These are phyloP conservation scores for Trapa bicornis DNA, from an alignment of 345 rosid species.

Conservation along the genomic window DNA sequence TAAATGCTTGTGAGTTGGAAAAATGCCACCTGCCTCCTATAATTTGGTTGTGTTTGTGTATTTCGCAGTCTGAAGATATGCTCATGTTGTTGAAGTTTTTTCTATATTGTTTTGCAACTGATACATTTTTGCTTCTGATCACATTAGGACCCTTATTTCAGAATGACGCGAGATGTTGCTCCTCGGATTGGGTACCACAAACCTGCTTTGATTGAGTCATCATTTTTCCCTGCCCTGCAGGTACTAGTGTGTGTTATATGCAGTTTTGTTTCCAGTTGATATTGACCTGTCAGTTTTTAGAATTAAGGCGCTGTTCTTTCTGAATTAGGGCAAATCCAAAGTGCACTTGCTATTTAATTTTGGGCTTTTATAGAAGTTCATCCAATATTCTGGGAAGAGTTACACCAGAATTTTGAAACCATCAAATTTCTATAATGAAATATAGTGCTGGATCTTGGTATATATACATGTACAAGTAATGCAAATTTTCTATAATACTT, in stretches of 20 bases:
- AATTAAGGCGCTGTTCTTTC: too few relatives aligned
- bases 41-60: background rate
- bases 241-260: constrained; percentile 16
- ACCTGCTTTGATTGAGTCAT: constrained; percentile 80
- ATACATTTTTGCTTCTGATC: constrained; percentile 4
- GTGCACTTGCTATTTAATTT: too few relatives aligned
- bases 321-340: too few relatives aligned
- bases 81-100: background rate
- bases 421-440: too few relatives aligned
- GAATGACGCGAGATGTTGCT: constrained; percentile 98
- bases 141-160: constrained; percentile 90
- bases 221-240: constrained; percentile 79
- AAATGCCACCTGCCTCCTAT: background rate
- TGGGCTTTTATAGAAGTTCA: too few relatives aligned
- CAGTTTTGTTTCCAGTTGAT: background rate
- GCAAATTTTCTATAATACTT: background rate
- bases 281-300: too few relatives aligned
- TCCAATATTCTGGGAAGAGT: too few relatives aligned
- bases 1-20: background rate
- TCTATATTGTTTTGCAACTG: background rate
- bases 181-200: constrained; percentile 88
- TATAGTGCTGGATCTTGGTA: too few relatives aligned
- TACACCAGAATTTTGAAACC: too few relatives aligned
- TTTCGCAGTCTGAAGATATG: background rate
- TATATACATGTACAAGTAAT: too few relatives aligned